Conservation (phyloP, 345 rosid species). For the Raphanus sativus region DNA sequence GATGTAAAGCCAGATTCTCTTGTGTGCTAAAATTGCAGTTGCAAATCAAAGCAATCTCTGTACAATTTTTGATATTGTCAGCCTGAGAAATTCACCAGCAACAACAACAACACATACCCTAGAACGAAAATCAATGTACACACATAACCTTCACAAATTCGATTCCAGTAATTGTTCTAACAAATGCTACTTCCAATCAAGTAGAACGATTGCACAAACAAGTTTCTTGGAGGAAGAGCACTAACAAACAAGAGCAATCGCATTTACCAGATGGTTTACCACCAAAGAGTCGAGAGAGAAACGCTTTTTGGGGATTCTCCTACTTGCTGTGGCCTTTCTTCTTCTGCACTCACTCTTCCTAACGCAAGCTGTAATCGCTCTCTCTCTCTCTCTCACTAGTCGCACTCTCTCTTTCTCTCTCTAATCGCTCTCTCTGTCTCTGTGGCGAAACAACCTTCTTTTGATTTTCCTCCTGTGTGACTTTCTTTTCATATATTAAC, state of each 20-base stretch:
- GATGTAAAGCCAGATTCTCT: too few relatives aligned
- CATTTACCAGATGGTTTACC: constrained; percentile 20
- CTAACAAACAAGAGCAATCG: constrained; percentile 20
- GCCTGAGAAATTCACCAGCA: constrained; percentile 7
- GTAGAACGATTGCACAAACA: neutral
- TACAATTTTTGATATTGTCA: neutral
- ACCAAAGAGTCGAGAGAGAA: neutral
- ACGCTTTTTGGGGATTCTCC: constrained; percentile 18
- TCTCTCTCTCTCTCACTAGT: neutral
- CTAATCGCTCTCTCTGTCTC: constrained; percentile 5
- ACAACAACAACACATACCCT: constrained; percentile 25
- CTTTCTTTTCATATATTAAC: constrained; percentile 14
- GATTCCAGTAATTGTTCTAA: constrained; percentile 24
- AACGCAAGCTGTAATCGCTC: constrained; percentile 2
- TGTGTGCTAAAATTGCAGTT: too few relatives aligned
- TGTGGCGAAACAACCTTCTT: constrained; percentile 21
- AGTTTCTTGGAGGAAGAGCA: constrained; percentile 13
- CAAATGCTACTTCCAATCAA: neutral
- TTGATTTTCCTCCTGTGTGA: constrained; percentile 22
- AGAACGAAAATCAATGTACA: constrained; percentile 22
- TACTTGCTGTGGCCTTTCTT: constrained; percentile 23
- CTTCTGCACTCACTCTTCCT: constrained; percentile 13
- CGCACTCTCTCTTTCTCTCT: neutral
- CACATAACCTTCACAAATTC: constrained; percentile 5
- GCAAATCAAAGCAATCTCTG: constrained; percentile 9